Base-by-base conservation (phyloP, 768 basidiomycete species). In the Lactarius akahatsu region DNA sequence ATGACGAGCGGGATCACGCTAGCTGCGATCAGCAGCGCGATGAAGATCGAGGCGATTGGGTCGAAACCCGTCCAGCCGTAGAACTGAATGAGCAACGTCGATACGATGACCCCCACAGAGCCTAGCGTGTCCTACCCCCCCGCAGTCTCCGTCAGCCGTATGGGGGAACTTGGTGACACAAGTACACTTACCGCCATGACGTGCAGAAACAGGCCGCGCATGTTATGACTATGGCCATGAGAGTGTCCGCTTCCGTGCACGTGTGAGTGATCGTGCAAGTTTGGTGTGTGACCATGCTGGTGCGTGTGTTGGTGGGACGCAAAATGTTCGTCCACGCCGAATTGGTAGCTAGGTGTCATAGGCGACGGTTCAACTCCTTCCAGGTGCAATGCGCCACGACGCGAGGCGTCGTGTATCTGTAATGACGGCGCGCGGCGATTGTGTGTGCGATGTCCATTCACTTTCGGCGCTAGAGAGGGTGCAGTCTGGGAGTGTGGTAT, bases 51-150 rank as follows among this genome's bases (percentile, higher is more conserved):
- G 0, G 97, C 97, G 66, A 99, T 94, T 1, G 97, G 97, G 77
- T 99, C 97, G 75, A 98, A 99, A 23, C 95, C 95, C 15, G 96
- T 98, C 95, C 96, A 98, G 28, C 97, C 96, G 71, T 97, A 98
- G 68, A 88, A 88, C 74, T 96, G 89, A 68, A 99, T 98, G 62
- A 98, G 84, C 20, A 98, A 79, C 2, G 97, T 99, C 30, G 97
- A 98, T 61, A 98, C 85, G 74, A 99, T 99, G 20, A 99, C 97
- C 20, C 97, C 97, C 26, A 98, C 95, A 20, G 95, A 97, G 56
- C 97, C 97, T 10, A 98, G 83, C 13, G 96, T 97, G 72, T 98
- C 96, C 91, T 93, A 67, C 40, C 23, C 32, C 30, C 20, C 50
- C 54, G 1, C 57, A 59, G 30, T 16, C 47, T 26, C 67, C 40